phyloP scores from a whole-genome alignment of 352 stramenopile species.

The Sclerospora graminicola region DNA sequence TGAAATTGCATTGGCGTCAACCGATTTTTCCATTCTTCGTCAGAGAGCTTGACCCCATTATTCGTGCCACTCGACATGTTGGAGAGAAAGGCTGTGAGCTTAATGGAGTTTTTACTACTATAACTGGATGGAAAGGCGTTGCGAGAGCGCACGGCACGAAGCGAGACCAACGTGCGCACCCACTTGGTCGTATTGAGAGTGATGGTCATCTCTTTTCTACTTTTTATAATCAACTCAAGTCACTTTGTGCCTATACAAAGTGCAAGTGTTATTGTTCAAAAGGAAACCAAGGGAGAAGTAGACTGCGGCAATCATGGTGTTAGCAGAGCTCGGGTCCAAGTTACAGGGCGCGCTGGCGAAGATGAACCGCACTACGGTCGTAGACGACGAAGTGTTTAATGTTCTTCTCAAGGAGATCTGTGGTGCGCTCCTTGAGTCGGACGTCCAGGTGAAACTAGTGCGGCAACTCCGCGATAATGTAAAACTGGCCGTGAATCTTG shows the following conservation, averaged over 20 bases:
- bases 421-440: conserved; percentile 81
- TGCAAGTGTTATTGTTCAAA: neutral
- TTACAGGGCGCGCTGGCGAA: conserved; percentile 80
- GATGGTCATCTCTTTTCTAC: neutral
- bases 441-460: conserved; percentile 87
- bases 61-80: conserved; percentile 38
- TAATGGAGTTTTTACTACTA: conserved; percentile 1
- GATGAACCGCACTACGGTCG: conserved; percentile 79
- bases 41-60: conserved; percentile 33
- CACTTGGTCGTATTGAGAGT: conserved; percentile 11
- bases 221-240: neutral
- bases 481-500: conserved; percentile 79
- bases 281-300: neutral
- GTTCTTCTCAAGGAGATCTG: conserved; percentile 88
- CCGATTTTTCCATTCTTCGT: conserved; percentile 75
- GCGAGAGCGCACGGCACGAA: conserved; percentile 6
- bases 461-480: conserved; percentile 85
- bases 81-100: conserved; percentile 3
- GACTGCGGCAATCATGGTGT: conserved; percentile 51
- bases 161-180: conserved; percentile 15
- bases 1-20: conserved; percentile 76
- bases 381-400: conserved; percentile 88
- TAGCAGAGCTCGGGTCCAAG: conserved; percentile 83
- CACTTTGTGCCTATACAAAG: conserved; percentile 2
- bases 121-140: neutral